These are phyloP conservation scores for Diacronema lutheri DNA, from an alignment of 78 protist species.

Conservation along the genomic window DNA sequence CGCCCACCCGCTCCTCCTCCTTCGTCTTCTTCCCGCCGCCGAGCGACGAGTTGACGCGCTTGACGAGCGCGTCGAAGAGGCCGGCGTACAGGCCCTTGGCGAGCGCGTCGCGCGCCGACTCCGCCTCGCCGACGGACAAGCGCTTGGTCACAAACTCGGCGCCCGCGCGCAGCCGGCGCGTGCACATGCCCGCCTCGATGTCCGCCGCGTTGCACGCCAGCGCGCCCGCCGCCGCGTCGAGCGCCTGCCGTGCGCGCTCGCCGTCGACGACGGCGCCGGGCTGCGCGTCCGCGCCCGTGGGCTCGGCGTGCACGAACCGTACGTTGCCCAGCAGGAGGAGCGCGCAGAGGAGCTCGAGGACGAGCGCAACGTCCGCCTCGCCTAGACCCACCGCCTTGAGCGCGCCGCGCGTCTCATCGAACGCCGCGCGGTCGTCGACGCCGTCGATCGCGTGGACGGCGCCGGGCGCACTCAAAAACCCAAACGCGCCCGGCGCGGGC, in stretches of 20 bases:
- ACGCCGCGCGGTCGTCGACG: slow-evolving; percentile 77
- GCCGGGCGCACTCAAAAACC: too few species aligned
- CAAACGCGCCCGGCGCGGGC: too few species aligned
- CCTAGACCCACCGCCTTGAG: slow-evolving; percentile 74
- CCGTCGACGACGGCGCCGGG: not conserved
- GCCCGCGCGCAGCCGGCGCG: not conserved
- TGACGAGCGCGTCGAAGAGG: not conserved
- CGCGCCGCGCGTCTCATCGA: slow-evolving; percentile 62
- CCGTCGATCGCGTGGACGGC: slow-evolving; percentile 53
- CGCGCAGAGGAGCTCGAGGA: too few species aligned
- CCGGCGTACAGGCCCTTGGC: slow-evolving; percentile 34
- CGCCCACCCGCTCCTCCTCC: not conserved
- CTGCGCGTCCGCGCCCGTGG: not conserved
- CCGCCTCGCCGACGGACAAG: slow-evolving; percentile 56
- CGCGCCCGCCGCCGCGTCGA: not conserved
- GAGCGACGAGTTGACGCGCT: not conserved
- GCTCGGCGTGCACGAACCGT: slow-evolving; percentile 21
- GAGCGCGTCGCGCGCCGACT: slow-evolving; percentile 43
- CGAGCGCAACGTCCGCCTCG: slow-evolving; percentile 44
- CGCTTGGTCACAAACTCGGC: not conserved
- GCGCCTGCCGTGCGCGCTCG: not conserved
- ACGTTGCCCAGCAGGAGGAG: slow-evolving; percentile 78
- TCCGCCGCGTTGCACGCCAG: not conserved
- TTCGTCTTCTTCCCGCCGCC: slow-evolving; percentile 64
- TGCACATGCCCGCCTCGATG: not conserved